These are phyloP conservation scores for Verticillium albo-atrum DNA, from an alignment of 2,329 filamentous ascomycete genomes.

Conservation along the genomic window DNA sequence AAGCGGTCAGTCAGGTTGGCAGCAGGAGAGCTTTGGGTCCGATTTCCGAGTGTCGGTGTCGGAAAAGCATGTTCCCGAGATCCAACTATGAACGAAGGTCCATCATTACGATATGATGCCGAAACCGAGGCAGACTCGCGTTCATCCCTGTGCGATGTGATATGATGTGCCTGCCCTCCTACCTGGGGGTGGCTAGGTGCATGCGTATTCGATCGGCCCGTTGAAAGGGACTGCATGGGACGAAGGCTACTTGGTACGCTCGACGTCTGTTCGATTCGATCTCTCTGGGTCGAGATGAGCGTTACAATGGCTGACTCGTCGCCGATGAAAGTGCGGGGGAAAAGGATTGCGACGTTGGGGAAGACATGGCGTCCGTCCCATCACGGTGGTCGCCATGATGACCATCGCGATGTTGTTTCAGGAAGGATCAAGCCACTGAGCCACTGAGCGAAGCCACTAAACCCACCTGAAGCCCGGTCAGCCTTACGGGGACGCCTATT, in stretches of 20 bases:
- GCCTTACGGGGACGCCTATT: background rate
- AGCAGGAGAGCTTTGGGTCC: too few relatives aligned
- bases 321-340: background rate
- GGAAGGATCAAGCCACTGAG: background rate
- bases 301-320: background rate
- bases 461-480: too few relatives aligned
- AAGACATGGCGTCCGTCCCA: background rate
- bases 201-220: background rate
- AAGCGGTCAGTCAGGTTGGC: background rate
- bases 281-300: too few relatives aligned
- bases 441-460: too few relatives aligned
- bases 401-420: background rate
- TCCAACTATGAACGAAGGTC: background rate
- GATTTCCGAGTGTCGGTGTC: too few relatives aligned
- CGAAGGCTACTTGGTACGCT: too few relatives aligned
- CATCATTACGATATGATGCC: background rate
- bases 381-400: background rate
- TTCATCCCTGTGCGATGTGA: too few relatives aligned
- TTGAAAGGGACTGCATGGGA: too few relatives aligned
- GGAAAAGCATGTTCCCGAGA: background rate
- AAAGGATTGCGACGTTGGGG: background rate
- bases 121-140: background rate
- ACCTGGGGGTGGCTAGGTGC: background rate
- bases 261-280: too few relatives aligned
- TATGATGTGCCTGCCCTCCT: too few relatives aligned